Evolutionary conservation across 2,329 filamentous ascomycete species (phyloP), one percentile per base, ranked within the genome.

Genomic region (Geosmithia putterillii): DNA sequence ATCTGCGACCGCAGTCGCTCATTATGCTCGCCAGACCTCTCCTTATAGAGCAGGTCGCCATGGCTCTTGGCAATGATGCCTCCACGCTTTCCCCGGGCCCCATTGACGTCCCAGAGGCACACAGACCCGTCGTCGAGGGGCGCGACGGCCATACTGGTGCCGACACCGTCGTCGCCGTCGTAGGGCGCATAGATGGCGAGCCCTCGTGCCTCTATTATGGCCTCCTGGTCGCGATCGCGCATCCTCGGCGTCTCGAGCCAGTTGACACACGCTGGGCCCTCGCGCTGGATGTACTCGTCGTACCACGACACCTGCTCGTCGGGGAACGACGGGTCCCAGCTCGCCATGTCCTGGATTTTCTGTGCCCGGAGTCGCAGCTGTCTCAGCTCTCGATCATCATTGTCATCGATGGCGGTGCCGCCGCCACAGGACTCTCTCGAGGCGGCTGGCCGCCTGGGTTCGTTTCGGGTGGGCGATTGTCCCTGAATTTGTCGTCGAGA

Each of bases 41-140:
- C 69, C n/a, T 70, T 63, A 44, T 81, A 79, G 15, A 95, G 67
- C 8, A 90, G 67, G 0, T 81, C 83, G 0, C 79, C 67, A 18
- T 64, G 64, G 58, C 83, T 92, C 47, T 73, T 73, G 1, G 74
- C 78, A 10, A 85, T 50, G 25, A 92, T 74, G 3, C 69, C 73
- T 2, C 85, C 83, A 49, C 71, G 73, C 48, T 57, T 67, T 5
- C 61, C 62, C 40, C 64, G 64, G 23, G 69, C 73, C 2, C 73
- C 74, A 44, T 73, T 77, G 42, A 86, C 66, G 55, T 94, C 84
- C 88, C 88, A 95, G 7, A 95, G 63, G 51, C 82, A 86, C n/a
- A 95, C 73, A 42, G 85, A 87, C 0, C 88, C 88, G 56, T 95
- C 86, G 45, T 94, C 86, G 7, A 95, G 66, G 2, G 88, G 86